phyloP scores from a whole-genome alignment of 2,329 filamentous ascomycete species.

The Alternaria sp. region DNA sequence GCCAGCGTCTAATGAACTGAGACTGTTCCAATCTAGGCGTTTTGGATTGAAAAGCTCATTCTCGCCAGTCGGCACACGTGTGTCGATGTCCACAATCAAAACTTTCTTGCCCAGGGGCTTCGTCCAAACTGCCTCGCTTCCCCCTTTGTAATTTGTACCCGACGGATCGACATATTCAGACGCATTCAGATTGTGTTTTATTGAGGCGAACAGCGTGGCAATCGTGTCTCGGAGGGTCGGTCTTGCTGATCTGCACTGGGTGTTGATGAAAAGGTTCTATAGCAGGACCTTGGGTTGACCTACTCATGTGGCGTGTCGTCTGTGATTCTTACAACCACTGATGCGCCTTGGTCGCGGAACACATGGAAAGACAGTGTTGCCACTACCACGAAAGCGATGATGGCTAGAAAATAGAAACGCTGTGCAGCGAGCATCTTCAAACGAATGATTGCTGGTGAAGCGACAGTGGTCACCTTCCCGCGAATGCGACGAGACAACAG shows the following conservation, averaged over 20 bases:
- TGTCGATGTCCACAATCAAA: constrained; percentile 47
- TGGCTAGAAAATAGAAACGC: constrained; percentile 20
- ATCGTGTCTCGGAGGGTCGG: constrained; percentile 26
- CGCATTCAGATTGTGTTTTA: constrained; percentile 24
- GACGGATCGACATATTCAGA: constrained; percentile 24
- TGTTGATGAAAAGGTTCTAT: constrained; percentile 3
- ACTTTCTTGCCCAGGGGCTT: constrained; percentile 35
- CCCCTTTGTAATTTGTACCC: constrained; percentile 22
- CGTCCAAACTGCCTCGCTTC: constrained; percentile 29
- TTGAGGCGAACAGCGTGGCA: constrained; percentile 24
- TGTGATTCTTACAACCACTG: constrained; percentile 12
- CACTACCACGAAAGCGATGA: constrained; percentile 25
- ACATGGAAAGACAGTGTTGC: constrained; percentile 22
- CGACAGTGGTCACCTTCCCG: background rate
- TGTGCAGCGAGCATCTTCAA: constrained; percentile 28
- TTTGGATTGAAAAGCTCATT: constrained; percentile 36
- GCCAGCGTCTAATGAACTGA: constrained; percentile 34
- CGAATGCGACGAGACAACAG: background rate
- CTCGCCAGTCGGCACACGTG: constrained; percentile 30
- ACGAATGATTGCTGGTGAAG: background rate
- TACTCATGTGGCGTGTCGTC: constrained; percentile 23
- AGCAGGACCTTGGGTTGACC: background rate
- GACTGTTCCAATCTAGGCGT: constrained; percentile 33
- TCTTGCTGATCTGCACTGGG: constrained; percentile 10
- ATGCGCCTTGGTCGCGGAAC: constrained; percentile 15